Evolutionary conservation across 192 early-diverging fungal species (phyloP), one percentile per base, ranked within the genome.

Genomic region (Backusella luteola): DNA sequence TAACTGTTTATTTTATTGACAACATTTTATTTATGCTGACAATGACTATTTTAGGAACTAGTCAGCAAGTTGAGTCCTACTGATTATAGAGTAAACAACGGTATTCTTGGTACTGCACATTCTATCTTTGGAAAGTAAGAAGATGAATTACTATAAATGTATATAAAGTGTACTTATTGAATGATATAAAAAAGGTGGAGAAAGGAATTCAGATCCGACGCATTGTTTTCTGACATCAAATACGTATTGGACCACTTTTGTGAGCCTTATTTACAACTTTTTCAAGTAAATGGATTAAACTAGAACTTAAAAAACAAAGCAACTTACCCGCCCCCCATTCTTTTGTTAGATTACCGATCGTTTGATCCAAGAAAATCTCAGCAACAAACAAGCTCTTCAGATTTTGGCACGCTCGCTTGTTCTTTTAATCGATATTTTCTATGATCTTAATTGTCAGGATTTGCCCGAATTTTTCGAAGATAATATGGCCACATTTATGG

Each of bases 381-480:
- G 82, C 53, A 90, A 97, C 75, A 75, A 76, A 21, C 73, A 81
- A 44, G 91, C 91, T 29, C 82, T 98, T 56, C 84, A 88, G 52
- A 83, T 92, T 23, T 85, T 98, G 66, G 89, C 90, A 46, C 90
- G 96, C 75, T 88, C 89, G 15, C 73, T 99, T 29, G 83, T 91
- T 66, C 87, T 96, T 7, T 78, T 98, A 71, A 88, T 89, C 71
- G 93, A 97, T 82, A 94, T 99, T 69, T 99, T 92, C 81, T 96
- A 96, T 78, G 93, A 94, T 80, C 85, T 99, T 66, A 99, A 97
- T 77, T 97, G 87, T 79, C 97, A 98, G 84, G 98, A 99, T 83
- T 83, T 98, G 69, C 97, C 98, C 15, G 94, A 96, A 78, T 98
- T 95, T 81, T 98, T 98, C 73, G 97, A 98, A 78, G 96, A 98